Percentiles rank a stretch among this genome's conserved stretches.
Conservation (phyloP, 1,284 basidiomycete species). For the Microbotryum silenes-acaulis region DNA sequence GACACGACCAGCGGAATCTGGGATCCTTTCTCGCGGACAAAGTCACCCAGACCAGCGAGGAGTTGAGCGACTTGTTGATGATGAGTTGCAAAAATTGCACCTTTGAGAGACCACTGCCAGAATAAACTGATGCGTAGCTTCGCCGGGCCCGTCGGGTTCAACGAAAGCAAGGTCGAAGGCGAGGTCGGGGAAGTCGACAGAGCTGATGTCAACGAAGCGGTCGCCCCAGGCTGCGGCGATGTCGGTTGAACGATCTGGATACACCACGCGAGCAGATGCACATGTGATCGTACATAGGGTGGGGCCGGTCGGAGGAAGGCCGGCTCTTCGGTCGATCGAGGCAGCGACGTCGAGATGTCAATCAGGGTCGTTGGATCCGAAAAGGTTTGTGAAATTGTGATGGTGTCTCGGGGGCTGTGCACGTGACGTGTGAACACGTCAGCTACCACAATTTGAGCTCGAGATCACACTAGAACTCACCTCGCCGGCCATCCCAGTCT, state of each 20-base stretch:
- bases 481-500: slow-evolving; percentile 93
- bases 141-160: neutral
- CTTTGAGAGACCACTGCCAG: slow-evolving; percentile 92
- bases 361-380: slow-evolving; percentile 59
- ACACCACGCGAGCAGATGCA: slow-evolving; percentile 85
- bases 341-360: slow-evolving; percentile 90
- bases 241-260: slow-evolving; percentile 54
- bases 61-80: slow-evolving; percentile 54
- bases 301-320: slow-evolving; percentile 87
- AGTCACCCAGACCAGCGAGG: slow-evolving; percentile 67
- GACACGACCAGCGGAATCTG: slow-evolving; percentile 66
- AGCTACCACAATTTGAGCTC: slow-evolving; percentile 26
- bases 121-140: slow-evolving; percentile 75
- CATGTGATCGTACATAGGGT: slow-evolving; percentile 85
- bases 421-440: slow-evolving; percentile 31
- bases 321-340: slow-evolving; percentile 81
- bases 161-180: slow-evolving; percentile 40
- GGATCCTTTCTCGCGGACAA: slow-evolving; percentile 61
- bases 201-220: slow-evolving; percentile 37
- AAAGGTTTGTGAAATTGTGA: slow-evolving; percentile 79
- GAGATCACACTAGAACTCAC: slow-evolving; percentile 47
- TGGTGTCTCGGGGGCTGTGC: slow-evolving; percentile 75
- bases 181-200: slow-evolving; percentile 39
- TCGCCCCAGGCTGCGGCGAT: slow-evolving; percentile 30
- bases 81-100: slow-evolving; percentile 59